Base-by-base conservation (phyloP, 2,329 filamentous ascomycete species). In the Parascedosporium putredinis region DNA sequence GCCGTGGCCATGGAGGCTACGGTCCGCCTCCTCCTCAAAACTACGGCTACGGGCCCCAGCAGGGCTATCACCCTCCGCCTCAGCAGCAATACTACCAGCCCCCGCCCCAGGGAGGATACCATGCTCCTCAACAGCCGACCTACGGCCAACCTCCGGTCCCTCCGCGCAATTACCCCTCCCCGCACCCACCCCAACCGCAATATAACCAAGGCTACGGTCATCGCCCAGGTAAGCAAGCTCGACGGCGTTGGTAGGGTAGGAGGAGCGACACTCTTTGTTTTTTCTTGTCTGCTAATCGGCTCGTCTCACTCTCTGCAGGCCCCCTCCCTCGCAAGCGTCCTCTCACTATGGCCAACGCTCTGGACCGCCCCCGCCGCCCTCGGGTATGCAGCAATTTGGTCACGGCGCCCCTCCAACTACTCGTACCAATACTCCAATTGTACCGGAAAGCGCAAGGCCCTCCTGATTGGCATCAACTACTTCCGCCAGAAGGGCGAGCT, bases 351-450 rank as follows among this genome's bases (percentile, higher is more conserved):
- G 20, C 8, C 2, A 9, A 16, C 38, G 40, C 38, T 9, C 12
- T 7, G 27, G 27, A 12, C 86, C 86, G 47, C 74, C 81, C 2
- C 78, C 83, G 47, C 86, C 86, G 6, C 84, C 85, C 16, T 64
- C 73, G 51, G 70, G 76, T 49, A 74, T 83, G 55, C 86, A 90
- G 63, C 72, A 76, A 54, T 93, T 93, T 60, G 87, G 89, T 50
- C 74, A 82, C 53, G 89, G 88, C 51, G 89, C 90, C 89, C 89
- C 16, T 75, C 81, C 55, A 76, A 76, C 58, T 95, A 95, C 66
- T 80, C 75, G 42, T 97, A 90, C 67, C 86, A 91, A 66, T 96
- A 96, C 67, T 95, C 89, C 44, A 84, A 84, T 56, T 97, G 90
- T 64, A 94, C 86, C 4, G 91, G 90, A 44, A 80, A 83, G 59